Evolutionary conservation across 2,329 filamentous ascomycete genomes (phyloP).

Genomic region (Pseudomassariella vexata): DNA sequence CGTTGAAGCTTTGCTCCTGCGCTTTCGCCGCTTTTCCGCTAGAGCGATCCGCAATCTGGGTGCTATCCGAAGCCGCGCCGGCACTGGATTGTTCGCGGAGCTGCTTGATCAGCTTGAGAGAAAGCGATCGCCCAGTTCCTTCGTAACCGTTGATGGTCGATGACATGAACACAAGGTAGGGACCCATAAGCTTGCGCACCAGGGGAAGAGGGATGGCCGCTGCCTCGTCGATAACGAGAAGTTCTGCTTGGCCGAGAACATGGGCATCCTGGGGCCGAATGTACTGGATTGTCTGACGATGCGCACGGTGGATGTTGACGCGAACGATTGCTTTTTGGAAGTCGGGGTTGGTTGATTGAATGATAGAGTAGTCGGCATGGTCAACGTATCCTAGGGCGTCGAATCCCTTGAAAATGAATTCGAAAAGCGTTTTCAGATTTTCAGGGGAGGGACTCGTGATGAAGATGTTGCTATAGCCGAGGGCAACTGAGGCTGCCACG

Average conservation of each 20-base stretch:
- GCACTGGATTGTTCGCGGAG: slow-evolving; percentile 85
- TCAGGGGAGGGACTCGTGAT: slow-evolving; percentile 97
- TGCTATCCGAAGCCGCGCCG: slow-evolving; percentile 44
- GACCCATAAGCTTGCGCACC: slow-evolving; percentile 90
- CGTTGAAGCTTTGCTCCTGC: slow-evolving; percentile 49
- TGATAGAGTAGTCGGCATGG: slow-evolving; percentile 95
- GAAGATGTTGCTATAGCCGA: slow-evolving; percentile 99
- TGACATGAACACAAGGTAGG: slow-evolving; percentile 97
- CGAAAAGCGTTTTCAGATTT: slow-evolving; percentile 96
- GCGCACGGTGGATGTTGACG: slow-evolving; percentile 90
- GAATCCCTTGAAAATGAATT: slow-evolving; percentile 98
- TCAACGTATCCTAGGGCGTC: slow-evolving; percentile 91
- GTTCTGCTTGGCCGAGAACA: slow-evolving; percentile 87
- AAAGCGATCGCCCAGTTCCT: slow-evolving; percentile 89
- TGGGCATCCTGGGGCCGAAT: slow-evolving; percentile 96
- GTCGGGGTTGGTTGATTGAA: slow-evolving; percentile 95
- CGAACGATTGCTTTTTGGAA: slow-evolving; percentile 99
- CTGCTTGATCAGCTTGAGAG: slow-evolving; percentile 94
- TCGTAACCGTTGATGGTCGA: slow-evolving; percentile 99
- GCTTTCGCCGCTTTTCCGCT: slow-evolving; percentile 69
- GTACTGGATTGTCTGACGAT: slow-evolving; percentile 97
- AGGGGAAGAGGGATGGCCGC: slow-evolving; percentile 92
- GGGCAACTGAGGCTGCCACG: slow-evolving; percentile 86
- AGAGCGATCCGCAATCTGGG: slow-evolving; percentile 68
- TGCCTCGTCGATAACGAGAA: slow-evolving; percentile 95